Evolutionary conservation across 805 yeast species (phyloP).

Genomic region (Yamadazyma phyllophila): DNA sequence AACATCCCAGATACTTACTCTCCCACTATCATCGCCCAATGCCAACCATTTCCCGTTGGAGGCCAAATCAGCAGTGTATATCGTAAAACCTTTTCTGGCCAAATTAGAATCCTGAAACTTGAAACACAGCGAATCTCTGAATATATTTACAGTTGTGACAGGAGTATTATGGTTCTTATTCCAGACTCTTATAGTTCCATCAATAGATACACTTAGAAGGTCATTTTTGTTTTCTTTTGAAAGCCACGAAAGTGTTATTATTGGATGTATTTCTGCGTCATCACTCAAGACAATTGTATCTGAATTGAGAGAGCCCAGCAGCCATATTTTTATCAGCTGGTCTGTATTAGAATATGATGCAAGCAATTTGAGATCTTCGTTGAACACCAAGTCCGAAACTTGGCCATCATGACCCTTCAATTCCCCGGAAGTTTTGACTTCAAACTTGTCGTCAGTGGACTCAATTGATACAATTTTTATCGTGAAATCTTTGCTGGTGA

Average conservation of each 20-base stretch:
- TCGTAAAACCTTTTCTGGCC: constrained; percentile 32
- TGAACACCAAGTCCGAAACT: constrained; percentile 56
- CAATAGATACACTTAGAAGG: constrained; percentile 58
- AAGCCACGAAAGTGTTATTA: constrained; percentile 55
- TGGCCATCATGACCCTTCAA: constrained; percentile 62
- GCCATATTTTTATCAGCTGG: constrained; percentile 70
- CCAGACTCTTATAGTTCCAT: constrained; percentile 72
- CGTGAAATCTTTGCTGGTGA: constrained; percentile 58
- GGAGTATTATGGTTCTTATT: constrained; percentile 33
- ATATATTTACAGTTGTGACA: constrained; percentile 10
- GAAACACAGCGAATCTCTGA: constrained; percentile 24
- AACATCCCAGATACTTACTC: constrained; percentile 52
- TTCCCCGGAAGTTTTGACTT: constrained; percentile 25
- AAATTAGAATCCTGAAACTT: constrained; percentile 6
- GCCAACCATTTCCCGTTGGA: constrained; percentile 50
- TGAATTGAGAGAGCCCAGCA: constrained; percentile 56
- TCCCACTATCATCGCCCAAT: constrained; percentile 66
- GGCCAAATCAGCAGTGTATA: constrained; percentile 54
- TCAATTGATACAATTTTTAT: constrained; percentile 52
- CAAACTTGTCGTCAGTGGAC: background rate
- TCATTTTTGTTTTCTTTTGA: constrained; percentile 11
- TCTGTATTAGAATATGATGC: constrained; percentile 77
- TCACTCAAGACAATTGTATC: constrained; percentile 3
- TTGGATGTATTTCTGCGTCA: constrained; percentile 53
- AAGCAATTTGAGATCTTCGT: constrained; percentile 49